Conservation (phyloP, 83 land plant genomes). For the Picea abies region DNA sequence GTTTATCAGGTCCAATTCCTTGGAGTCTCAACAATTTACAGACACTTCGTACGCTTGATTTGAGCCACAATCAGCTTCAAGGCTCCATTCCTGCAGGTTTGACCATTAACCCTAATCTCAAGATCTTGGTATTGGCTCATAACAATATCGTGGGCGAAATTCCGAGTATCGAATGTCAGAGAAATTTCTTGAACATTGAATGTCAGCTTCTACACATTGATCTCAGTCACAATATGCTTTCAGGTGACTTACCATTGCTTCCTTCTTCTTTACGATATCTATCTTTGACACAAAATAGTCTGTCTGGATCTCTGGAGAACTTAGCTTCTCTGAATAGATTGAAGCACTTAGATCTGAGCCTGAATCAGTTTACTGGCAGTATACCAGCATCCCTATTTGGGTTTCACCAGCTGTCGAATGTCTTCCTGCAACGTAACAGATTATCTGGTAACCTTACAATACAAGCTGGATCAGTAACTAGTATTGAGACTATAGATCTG, state of each 20-base stretch:
- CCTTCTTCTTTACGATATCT: constrained; percentile 26
- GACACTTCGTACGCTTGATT: not conserved
- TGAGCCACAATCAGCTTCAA: constrained; percentile 40
- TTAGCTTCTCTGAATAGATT: no score
- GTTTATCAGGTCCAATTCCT: no score
- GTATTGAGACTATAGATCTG: constrained; percentile 36
- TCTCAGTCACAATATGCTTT: constrained; percentile 15
- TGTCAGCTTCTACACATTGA: constrained; percentile 26
- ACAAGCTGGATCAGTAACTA: not conserved
- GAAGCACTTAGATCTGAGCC: no score
- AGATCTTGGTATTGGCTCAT: constrained; percentile 31
- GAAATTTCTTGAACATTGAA: no score
- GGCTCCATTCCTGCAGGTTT: constrained; percentile 31
- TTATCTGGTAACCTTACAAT: constrained; percentile 10
- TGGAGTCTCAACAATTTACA: no score
- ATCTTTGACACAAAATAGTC: constrained; percentile 15
- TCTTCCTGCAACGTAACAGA: constrained; percentile 11
- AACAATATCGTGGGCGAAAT: constrained; percentile 41
- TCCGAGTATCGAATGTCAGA: constrained; percentile 11
- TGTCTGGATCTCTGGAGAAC: no score
- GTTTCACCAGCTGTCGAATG: constrained; percentile 18
- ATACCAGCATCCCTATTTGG: constrained; percentile 22
- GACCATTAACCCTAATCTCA: constrained; percentile 4
- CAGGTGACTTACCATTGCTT: constrained; percentile 23
- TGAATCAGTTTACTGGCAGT: not conserved